Percentiles rank a stretch among this genome's conserved stretches.
Evolutionary conservation across 2,329 filamentous ascomycete genomes (phyloP).

Genomic region (Colletotrichum echinochloae): DNA sequence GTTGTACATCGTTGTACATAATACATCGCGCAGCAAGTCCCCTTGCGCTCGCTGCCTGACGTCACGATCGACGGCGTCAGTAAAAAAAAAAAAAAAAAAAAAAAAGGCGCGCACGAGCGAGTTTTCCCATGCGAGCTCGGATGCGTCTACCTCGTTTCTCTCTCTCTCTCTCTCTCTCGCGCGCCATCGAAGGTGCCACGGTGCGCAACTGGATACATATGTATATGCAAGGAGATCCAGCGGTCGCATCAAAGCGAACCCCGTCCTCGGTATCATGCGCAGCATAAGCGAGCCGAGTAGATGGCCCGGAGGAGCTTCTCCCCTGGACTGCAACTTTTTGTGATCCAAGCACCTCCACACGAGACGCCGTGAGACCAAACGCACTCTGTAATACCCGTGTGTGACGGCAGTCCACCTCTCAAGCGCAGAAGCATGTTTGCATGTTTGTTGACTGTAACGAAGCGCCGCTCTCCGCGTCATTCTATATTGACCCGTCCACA

Average conservation of each 20-base stretch:
- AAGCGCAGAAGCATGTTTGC: no score
- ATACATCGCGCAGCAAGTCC: background rate
- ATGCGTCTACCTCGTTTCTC: no score
- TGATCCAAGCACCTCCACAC: background rate
- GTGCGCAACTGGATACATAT: no score
- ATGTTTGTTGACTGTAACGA: background rate
- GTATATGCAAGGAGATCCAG: no score
- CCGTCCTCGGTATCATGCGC: background rate
- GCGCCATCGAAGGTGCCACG: no score
- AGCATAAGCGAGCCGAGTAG: constrained; percentile 10
- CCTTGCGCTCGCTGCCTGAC: constrained; percentile 15
- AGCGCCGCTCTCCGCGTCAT: no score
- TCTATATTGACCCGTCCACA: background rate
- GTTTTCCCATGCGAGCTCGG: background rate
- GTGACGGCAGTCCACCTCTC: background rate
- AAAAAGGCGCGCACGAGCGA: background rate
- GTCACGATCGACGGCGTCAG: constrained; percentile 19
- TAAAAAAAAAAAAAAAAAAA: no score
- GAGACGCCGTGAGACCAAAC: background rate
- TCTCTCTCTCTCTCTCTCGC: no score
- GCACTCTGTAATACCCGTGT: background rate
- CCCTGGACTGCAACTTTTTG: constrained; percentile 2
- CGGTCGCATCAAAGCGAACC: no score
- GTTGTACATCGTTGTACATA: no score
- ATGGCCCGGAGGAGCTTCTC: background rate